Conservation (phyloP, 2,329 filamentous ascomycete species). For the Pyricularia pennisetigena region DNA sequence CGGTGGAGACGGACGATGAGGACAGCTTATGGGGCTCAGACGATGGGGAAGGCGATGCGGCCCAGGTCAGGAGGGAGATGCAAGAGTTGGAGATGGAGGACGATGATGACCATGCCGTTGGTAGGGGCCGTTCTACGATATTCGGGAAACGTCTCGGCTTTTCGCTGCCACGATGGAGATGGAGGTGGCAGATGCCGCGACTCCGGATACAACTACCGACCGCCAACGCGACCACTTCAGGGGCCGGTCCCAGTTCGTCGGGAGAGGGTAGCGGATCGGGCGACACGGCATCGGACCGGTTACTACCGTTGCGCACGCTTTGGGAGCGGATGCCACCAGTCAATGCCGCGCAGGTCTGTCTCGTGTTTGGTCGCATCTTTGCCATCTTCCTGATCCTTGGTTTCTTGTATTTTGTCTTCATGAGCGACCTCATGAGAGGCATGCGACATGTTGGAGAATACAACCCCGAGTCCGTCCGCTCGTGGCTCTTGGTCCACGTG, state of each 20-base stretch:
- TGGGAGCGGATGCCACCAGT: conserved; percentile 24
- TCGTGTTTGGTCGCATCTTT: conserved; percentile 63
- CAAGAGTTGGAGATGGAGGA: conserved; percentile 85
- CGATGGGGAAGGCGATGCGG: conserved; percentile 43
- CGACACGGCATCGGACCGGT: conserved; percentile 10
- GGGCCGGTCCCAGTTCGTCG: conserved; percentile 17
- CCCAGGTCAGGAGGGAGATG: conserved; percentile 68
- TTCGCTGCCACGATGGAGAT: conserved; percentile 42
- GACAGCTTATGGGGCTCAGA: conserved; percentile 42
- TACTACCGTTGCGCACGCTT: conserved; percentile 7
- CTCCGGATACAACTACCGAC: conserved; percentile 34
- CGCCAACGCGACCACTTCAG: conserved; percentile 4
- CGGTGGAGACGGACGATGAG: conserved; percentile 69
- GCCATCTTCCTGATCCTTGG: conserved; percentile 67
- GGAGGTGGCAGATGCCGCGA: conserved; percentile 41
- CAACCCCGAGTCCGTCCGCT: conserved; percentile 72
- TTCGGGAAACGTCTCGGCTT: conserved; percentile 49
- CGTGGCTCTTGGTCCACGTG: conserved; percentile 63
- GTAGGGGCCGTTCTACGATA: conserved; percentile 25
- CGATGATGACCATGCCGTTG: conserved; percentile 29
- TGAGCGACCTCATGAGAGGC: conserved; percentile 70
- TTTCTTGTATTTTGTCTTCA: conserved; percentile 75
- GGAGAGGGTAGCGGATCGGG: conserved; percentile 11
- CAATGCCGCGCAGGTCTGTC: conserved; percentile 33
- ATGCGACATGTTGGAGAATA: conserved; percentile 55